Evolutionary conservation across 306 rosid species (phyloP), one percentile per base, ranked within the genome.

Genomic region (Myrica gale): DNA sequence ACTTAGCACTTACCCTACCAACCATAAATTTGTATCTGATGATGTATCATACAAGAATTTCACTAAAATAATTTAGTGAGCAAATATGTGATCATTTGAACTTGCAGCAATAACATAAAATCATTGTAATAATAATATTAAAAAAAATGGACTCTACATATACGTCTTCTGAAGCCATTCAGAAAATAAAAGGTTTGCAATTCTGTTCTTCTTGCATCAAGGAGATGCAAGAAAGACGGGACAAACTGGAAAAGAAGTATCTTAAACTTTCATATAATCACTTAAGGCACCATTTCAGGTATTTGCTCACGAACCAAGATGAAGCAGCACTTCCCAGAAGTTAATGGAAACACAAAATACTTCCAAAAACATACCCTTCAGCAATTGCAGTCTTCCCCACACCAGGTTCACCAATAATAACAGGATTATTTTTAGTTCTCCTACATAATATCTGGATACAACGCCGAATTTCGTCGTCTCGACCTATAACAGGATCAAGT

Each of bases 311-410:
- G 63, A 65, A 17, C 12, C 5, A 41, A 13, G 47, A 63, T 63
- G 23, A 41, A 2, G 69, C 46, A 41, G 1, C 1, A 17, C 32
- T 60, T 6, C 16, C 56, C 50, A 6, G 37, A 37, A 15, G 4
- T 43, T 19, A 79, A 65, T 26, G 32, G 32, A 4, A 41, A 13
- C 12, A 60, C 48, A 78, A 37, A 19, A 61, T 50, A 71, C 52
- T 13, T 37, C 63, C 56, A 61, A 58, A 47, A 77, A 78, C 92
- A 60, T 84, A 95, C 99, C 99, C 99, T 89, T 95, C 99, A 45
- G 97, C 99, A 74, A 95, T 95, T 56, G 99, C 99, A 54, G 99
- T 95, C 87, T 95, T 95, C 73, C 99, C 97, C 65, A 92, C 99
- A 78, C 99, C 99, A 21, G 97, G 99, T 83, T 95, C 99, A 43